Base-by-base conservation (phyloP, 2,329 filamentous ascomycete species). In the Alternaria conjuncta region DNA sequence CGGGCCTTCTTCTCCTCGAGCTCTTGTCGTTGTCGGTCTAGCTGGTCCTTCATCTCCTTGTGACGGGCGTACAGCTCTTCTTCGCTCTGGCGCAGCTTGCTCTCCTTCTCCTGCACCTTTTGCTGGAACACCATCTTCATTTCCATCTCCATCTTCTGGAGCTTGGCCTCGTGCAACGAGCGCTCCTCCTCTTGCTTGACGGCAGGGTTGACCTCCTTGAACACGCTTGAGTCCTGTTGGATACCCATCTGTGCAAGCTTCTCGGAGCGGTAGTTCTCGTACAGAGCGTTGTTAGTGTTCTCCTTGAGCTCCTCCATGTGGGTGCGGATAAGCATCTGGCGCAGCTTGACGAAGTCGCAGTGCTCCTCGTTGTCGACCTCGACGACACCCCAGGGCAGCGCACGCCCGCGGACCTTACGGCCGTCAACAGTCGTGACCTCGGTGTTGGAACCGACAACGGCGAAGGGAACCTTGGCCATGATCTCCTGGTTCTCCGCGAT, bases 61-160 rank as follows among this genome's bases (percentile, higher is more conserved):
- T 99, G 96, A 75, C 96, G 92, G 71, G 96, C 94, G 79, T 98
- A 98, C 63, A 99, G 86, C 87, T 99, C 96, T 82, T 99, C 96
- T 84, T 99, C 96, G 87, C 94, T 97, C 86, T 98, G 96, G 86
- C 97, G 97, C 81, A 99, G 87, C 86, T 99, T 99, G 89, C 93
- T 97, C 85, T 99, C 96, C 87, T 99, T 99, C 84, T 99, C 96
- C 71, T 93, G 90, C 30, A 99, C 96, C 91, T 99, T 99, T 82
- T 99, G 96, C 83, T 98, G 96, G 93, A 99, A 99, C 74, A 99
- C 96, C 93, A 97, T 97, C 93, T 99, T 99, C 96, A 99, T 99
- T 84, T 99, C 96, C 78, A 94, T 90, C 84, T 99, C 96, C 96
- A 99, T 99, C 93, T 99, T 99, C 83, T 95, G 93, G 75, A 99